Evolutionary conservation across 306 rosid species (phyloP), one percentile per base, ranked within the genome.

Genomic region (Corylus heterophylla): DNA sequence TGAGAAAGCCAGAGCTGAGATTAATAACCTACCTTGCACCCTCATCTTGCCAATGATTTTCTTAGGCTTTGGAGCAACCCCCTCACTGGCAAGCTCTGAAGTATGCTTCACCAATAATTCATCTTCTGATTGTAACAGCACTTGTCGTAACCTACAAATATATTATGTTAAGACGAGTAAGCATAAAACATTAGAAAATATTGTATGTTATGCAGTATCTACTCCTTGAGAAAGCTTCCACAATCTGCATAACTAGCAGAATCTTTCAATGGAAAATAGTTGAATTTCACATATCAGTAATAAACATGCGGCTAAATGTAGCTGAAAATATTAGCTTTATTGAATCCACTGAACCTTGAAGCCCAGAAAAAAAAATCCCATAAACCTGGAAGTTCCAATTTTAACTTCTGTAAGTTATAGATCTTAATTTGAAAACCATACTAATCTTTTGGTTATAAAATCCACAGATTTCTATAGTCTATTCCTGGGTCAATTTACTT

Each of bases 1-100:
- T 58, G 54, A 63, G 51, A 76, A 48, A 39, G 71, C 59, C 63
- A 78, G 75, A 79, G 29, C 31, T 67, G 77, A 48, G 66, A 70
- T 75, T 18, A 49, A 72, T 83, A 76, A 51, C 56, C 56, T 89
- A 96, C 99, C 99, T 91, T 96, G 99, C 86, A 96, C 97, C 84
- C 89, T 96, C 94, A 96, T 91, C 90, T 93, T 96, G 82, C 98
- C 98, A 86, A 90, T 83, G 62, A 88, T 88, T 79, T 91, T 96
- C 83, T 91, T 96, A 13, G 93, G 97, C 83, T 91, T 96, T 59
- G 94, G 88, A 70, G 94, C 94, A 89, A 89, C 85, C 66, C 89
- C 93, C 88, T 96, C 97, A 22, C 89, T 84, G 12, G 92, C 92
- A 78, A 82, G 90, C 78, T 91, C 96, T 22, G 93, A 86, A 77